Conservation (phyloP, 495 filamentous ascomycete genomes). For the Aspergillus biplanus region DNA sequence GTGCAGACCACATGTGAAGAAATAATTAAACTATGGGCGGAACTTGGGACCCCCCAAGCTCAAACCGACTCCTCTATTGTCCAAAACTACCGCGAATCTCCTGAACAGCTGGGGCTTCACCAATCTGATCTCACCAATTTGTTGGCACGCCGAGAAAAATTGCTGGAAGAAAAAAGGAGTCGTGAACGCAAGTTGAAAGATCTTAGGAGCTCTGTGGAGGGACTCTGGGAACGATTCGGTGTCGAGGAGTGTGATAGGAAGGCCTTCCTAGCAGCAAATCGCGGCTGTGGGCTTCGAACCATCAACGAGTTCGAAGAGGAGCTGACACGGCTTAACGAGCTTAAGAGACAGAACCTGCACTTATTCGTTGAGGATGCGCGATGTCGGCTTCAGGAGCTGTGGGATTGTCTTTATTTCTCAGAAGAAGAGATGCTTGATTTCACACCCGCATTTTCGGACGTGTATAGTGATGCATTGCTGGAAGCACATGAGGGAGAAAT, state of each 20-base stretch:
- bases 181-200: constrained; percentile 84
- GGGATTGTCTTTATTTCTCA: constrained; percentile 90
- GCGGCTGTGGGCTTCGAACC: constrained; percentile 79
- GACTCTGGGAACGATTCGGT: constrained; percentile 85
- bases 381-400: constrained; percentile 86
- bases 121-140: constrained; percentile 79
- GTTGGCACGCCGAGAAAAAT: constrained; percentile 72
- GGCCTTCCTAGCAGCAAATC: constrained; percentile 71
- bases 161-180: constrained; percentile 89
- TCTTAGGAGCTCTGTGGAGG: constrained; percentile 71
- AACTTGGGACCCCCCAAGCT: constrained; percentile 87
- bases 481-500: constrained; percentile 90
- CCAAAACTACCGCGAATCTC: constrained; percentile 82
- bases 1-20: constrained; percentile 79
- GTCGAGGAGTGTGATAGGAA: constrained; percentile 82
- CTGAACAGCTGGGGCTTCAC: constrained; percentile 91
- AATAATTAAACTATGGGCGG: constrained; percentile 92
- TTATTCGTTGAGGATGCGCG: constrained; percentile 94
- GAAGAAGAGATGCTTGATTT: constrained; percentile 99
- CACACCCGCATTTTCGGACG: constrained; percentile 86
- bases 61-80: constrained; percentile 90
- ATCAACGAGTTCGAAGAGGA: constrained; percentile 97
- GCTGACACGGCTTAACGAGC: constrained; percentile 78
- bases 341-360: constrained; percentile 93
- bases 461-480: constrained; percentile 83